A percentile compares a stretch with the other conserved stretches of the same genome.
Conservation (phyloP, 768 basidiomycete genomes). For the Pisolithus microcarpus region DNA sequence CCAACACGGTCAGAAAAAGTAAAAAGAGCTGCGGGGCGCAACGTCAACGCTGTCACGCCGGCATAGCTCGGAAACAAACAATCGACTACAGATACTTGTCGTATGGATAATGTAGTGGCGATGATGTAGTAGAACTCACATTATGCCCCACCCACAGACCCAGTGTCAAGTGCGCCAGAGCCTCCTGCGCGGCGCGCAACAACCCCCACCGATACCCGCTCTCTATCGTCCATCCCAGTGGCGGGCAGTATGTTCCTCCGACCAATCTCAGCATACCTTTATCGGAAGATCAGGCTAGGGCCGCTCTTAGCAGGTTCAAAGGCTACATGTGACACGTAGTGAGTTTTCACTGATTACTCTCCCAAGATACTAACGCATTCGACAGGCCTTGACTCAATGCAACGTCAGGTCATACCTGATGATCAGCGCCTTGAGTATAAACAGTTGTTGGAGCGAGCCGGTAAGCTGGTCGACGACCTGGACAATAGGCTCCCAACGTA, state of each 20-base stretch:
- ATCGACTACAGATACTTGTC: too few species aligned
- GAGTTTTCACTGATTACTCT: conserved; percentile 10
- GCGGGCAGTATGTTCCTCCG: too few species aligned
- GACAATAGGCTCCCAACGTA: conserved; percentile 46
- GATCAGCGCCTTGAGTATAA: conserved; percentile 52
- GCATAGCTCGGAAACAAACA: too few species aligned
- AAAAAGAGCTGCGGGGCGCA: too few species aligned
- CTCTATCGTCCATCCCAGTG: conserved; percentile 6
- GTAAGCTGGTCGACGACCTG: conserved; percentile 39
- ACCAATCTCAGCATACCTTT: too few species aligned
- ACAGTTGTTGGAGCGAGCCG: conserved; percentile 41
- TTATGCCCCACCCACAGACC: too few species aligned
- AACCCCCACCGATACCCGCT: conserved; percentile 5
- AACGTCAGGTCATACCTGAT: conserved; percentile 35
- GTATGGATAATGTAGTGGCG: too few species aligned
- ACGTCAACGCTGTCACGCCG: too few species aligned
- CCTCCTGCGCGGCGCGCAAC: conserved; percentile 9
- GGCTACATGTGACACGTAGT: conserved; percentile 28
- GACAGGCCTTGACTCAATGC: conserved; percentile 27
- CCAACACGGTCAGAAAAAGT: too few species aligned
- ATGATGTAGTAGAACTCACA: too few species aligned
- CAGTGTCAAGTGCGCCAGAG: conserved; percentile 18
- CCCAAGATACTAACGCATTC: conserved; percentile 8
- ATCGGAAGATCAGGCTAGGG: conserved; percentile 26
- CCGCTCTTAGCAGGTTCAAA: conserved; percentile 27